phyloP scores from a whole-genome alignment of 2,329 filamentous ascomycete genomes.

The Sordariomycetes sp. region DNA sequence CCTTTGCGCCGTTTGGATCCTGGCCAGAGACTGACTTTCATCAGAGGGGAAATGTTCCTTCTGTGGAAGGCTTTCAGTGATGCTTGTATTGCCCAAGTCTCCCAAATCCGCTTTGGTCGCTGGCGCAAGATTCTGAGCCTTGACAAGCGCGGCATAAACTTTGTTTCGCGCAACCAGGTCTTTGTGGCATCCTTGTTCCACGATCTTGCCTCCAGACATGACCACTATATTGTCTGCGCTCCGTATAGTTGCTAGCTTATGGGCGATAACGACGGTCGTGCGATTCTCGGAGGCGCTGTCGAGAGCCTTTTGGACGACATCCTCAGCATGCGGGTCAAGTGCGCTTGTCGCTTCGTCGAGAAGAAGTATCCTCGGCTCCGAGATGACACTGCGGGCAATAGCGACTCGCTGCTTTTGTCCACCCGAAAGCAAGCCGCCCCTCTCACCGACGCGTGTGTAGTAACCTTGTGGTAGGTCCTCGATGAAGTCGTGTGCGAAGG shows the following conservation, averaged over 20 bases:
- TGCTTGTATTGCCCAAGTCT: too few species aligned
- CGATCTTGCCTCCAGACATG: conserved; percentile 40
- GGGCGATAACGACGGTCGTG: conserved; percentile 54
- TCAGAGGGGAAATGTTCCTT: too few species aligned
- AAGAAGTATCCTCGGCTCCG: conserved; percentile 39
- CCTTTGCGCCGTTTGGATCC: too few species aligned
- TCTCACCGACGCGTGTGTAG: conserved; percentile 51
- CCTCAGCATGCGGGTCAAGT: conserved; percentile 23
- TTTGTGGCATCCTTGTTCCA: conserved; percentile 35
- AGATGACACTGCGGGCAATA: conserved; percentile 22
- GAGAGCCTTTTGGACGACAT: conserved; percentile 40
- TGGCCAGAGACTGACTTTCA: too few species aligned
- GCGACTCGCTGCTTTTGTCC: too few species aligned
- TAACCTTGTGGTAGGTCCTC: conserved; percentile 33
- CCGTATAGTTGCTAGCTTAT: conserved; percentile 42
- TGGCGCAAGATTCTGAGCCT: conserved; percentile 9
- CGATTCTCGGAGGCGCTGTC: conserved; percentile 39
- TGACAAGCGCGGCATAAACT: conserved; percentile 11
- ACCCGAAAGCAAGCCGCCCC: conserved; percentile 50
- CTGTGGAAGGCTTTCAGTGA: too few species aligned
- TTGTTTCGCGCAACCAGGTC: conserved; percentile 7
- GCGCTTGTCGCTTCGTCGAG: conserved; percentile 56
- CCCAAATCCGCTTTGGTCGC: neutral
- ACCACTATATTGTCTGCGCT: conserved; percentile 54
- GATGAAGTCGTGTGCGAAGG: conserved; percentile 43